Conservation (phyloP, 345 rosid species). For the Trapa bicornis region DNA sequence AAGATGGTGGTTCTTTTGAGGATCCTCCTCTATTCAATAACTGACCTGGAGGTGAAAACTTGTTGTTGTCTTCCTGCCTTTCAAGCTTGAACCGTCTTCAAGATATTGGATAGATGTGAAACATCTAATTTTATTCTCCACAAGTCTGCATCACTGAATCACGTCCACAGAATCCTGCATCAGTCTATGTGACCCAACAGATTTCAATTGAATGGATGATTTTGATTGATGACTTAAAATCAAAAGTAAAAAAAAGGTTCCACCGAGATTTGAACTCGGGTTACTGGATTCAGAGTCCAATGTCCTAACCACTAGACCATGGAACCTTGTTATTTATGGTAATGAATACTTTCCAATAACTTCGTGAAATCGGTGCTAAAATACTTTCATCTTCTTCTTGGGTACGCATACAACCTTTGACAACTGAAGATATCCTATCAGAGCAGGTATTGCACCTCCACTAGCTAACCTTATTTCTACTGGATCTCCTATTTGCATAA, state of each 20-base stretch:
- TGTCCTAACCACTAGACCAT: constrained; percentile 92
- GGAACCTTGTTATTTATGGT: constrained; percentile 10
- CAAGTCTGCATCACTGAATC: neutral
- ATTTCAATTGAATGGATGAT: too few relatives aligned
- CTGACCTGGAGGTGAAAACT: neutral
- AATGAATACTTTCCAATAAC: too few relatives aligned
- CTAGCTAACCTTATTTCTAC: neutral
- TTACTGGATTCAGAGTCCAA: constrained; percentile 93
- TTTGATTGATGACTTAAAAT: too few relatives aligned
- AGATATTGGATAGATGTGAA: neutral
- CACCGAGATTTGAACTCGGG: constrained; percentile 98
- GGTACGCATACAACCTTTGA: too few relatives aligned
- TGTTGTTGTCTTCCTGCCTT: neutral
- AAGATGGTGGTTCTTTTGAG: constrained; percentile 73
- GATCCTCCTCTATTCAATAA: neutral
- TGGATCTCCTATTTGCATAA: neutral
- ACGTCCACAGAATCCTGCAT: neutral
- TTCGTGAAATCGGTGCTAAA: too few relatives aligned
- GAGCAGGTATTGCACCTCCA: constrained; percentile 44
- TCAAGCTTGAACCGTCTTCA: neutral
- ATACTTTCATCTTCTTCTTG: too few relatives aligned
- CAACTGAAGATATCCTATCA: constrained; percentile 35
- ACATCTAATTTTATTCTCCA: neutral
- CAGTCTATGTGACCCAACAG: too few relatives aligned
- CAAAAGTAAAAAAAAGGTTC: constrained; percentile 27